Conservation (phyloP, 106 monocot genomes). For the Platanthera zijinensis region DNA sequence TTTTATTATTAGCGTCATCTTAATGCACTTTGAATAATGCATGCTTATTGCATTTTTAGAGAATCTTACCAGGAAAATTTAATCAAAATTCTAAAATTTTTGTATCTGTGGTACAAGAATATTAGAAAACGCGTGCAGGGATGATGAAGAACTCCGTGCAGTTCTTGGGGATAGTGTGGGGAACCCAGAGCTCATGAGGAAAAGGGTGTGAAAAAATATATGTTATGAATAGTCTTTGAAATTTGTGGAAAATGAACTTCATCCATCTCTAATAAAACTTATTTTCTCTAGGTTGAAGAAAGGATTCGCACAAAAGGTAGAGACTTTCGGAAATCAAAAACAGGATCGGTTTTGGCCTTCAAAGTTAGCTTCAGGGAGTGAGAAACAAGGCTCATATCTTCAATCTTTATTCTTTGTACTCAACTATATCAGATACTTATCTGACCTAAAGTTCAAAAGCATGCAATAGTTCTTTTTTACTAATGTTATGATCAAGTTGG, state of each 20-base stretch:
- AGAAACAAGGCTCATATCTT: constrained; percentile 22
- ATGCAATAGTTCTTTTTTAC: background rate
- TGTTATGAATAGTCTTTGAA: constrained; percentile 2
- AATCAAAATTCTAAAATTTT: background rate
- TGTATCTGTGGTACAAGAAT: constrained; percentile 34
- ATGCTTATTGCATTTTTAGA: background rate
- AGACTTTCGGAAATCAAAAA: constrained; percentile 78
- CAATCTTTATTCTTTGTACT: background rate
- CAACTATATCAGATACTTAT: background rate
- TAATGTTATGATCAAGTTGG: background rate
- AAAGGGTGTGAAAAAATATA: constrained; percentile 44
- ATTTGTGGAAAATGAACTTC: background rate
- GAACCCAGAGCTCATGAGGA: constrained; percentile 90
- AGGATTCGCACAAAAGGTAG: constrained; percentile 81
- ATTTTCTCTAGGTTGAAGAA: constrained; percentile 65
- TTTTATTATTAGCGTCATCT: background rate
- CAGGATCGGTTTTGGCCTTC: constrained; percentile 90
- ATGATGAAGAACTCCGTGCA: constrained; percentile 83
- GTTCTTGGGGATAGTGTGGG: constrained; percentile 94
- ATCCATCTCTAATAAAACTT: background rate
- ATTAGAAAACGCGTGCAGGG: constrained; percentile 84
- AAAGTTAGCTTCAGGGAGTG: constrained; percentile 99
- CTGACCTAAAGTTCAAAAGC: background rate
- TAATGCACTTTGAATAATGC: background rate
- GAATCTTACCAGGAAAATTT: background rate